These are phyloP conservation scores for Boletus patriciae DNA, from an alignment of 768 basidiomycete species.

Conservation along the genomic window DNA sequence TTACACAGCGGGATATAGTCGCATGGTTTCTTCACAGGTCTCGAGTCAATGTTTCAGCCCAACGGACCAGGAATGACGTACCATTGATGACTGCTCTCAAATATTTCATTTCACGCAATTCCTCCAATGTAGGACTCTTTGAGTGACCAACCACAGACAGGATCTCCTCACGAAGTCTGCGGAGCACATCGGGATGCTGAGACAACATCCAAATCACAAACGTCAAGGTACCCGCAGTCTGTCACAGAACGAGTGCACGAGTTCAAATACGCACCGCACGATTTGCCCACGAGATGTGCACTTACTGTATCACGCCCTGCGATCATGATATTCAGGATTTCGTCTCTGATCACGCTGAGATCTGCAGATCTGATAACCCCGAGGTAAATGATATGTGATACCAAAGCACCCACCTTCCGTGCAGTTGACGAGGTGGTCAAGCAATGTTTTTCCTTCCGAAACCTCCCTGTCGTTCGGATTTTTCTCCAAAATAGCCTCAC, in stretches of 20 bases:
- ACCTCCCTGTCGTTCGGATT: conserved; percentile 3
- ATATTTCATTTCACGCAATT: conserved; percentile 41
- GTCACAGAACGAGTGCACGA: neutral
- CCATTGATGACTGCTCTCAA: conserved; percentile 40
- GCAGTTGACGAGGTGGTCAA: conserved; percentile 32
- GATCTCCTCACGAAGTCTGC: conserved; percentile 35
- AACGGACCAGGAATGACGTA: conserved; percentile 4
- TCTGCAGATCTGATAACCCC: conserved; percentile 21
- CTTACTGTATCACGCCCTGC: conserved; percentile 38
- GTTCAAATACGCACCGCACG: neutral
- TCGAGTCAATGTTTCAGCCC: neutral
- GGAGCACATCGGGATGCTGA: conserved; percentile 30
- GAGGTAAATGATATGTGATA: neutral
- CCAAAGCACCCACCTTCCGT: conserved; percentile 33
- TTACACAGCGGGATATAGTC: conserved; percentile 35
- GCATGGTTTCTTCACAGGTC: conserved; percentile 31
- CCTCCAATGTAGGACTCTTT: conserved; percentile 29
- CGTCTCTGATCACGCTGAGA: conserved; percentile 33
- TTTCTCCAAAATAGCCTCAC: conserved; percentile 15
- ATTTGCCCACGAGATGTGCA: neutral
- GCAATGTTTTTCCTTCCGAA: conserved; percentile 29
- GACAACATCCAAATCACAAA: conserved; percentile 31
- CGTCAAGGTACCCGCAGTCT: conserved; percentile 35
- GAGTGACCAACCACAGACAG: conserved; percentile 27
- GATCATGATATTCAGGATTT: conserved; percentile 39